Percentiles rank a stretch among this genome's conserved stretches.
Evolutionary conservation across 2,329 filamentous ascomycete species (phyloP).

Genomic region (Penicillium sclerotigenum): DNA sequence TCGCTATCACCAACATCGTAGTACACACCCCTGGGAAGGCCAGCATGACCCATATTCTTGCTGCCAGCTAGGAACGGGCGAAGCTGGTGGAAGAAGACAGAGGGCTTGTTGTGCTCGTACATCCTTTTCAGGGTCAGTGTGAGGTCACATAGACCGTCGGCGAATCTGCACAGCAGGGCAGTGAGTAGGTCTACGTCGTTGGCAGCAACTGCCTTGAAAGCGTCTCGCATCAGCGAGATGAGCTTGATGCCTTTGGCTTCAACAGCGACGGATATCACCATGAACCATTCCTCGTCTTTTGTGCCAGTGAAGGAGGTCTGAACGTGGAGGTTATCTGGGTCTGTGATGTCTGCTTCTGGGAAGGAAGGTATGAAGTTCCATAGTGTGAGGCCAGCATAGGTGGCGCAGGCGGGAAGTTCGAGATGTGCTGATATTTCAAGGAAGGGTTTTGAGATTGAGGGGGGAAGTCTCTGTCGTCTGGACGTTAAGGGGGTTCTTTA

Average conservation of each 20-base stretch:
- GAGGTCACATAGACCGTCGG: constrained; percentile 43
- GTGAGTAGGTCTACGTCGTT: constrained; percentile 40
- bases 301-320: constrained; percentile 40
- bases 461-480: constrained; percentile 34
- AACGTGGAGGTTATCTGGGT: constrained; percentile 36
- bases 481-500: not conserved
- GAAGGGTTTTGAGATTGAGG: constrained; percentile 36
- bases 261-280: constrained; percentile 52
- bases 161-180: constrained; percentile 41
- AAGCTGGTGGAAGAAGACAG: constrained; percentile 53
- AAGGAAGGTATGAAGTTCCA: constrained; percentile 38
- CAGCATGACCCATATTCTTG: constrained; percentile 53
- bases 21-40: constrained; percentile 51
- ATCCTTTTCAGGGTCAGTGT: constrained; percentile 47
- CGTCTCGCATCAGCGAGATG: constrained; percentile 47
- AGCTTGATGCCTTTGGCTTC: constrained; percentile 50
- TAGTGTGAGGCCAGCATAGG: constrained; percentile 42
- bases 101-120: constrained; percentile 50
- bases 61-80: constrained; percentile 52
- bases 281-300: constrained; percentile 48
- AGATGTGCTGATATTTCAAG: constrained; percentile 37
- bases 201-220: constrained; percentile 45
- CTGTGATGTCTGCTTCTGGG: constrained; percentile 30
- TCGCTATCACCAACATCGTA: constrained; percentile 51
- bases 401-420: constrained; percentile 42